Evolutionary conservation across 768 basidiomycete species (phyloP).

Genomic region (Tephrocybe sp.): DNA sequence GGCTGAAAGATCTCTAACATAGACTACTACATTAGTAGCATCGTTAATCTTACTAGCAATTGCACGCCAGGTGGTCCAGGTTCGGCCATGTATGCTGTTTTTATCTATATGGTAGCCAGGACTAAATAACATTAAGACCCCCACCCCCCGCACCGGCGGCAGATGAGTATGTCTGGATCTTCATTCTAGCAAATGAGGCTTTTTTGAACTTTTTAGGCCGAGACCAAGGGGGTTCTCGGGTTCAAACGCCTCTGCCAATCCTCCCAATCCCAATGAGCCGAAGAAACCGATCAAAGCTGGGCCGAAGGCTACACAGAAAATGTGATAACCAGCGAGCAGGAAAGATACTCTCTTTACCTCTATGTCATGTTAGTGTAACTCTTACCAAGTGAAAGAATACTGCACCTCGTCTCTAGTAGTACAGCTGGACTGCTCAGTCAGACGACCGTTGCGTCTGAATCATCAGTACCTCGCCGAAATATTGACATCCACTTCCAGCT

Average conservation of each 20-base stretch:
- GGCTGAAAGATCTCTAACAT: neutral
- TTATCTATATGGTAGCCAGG: neutral
- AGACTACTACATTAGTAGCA: neutral
- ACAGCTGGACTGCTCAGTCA: neutral
- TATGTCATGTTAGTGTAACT: neutral
- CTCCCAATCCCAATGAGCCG: neutral
- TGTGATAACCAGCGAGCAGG: neutral
- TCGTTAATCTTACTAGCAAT: conserved; percentile 7
- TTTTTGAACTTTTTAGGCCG: conserved; percentile 1
- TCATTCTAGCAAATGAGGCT: neutral
- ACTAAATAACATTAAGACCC: neutral
- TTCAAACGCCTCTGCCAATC: neutral
- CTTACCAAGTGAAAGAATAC: neutral
- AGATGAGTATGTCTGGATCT: neutral
- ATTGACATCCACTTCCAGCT: conserved; percentile 2
- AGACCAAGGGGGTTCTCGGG: conserved; percentile 4
- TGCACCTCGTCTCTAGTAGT: neutral
- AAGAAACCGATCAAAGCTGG: neutral
- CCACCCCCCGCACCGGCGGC: neutral
- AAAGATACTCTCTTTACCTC: too few species aligned
- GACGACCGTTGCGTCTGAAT: conserved; percentile 8
- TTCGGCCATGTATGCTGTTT: conserved; percentile 8
- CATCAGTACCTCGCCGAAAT: conserved; percentile 6
- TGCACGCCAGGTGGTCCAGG: neutral
- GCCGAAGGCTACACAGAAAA: neutral